Evolutionary conservation across 2,329 filamentous ascomycete genomes (phyloP), one percentile per base, ranked within the genome.

Genomic region (Podosphaera leucotricha): DNA sequence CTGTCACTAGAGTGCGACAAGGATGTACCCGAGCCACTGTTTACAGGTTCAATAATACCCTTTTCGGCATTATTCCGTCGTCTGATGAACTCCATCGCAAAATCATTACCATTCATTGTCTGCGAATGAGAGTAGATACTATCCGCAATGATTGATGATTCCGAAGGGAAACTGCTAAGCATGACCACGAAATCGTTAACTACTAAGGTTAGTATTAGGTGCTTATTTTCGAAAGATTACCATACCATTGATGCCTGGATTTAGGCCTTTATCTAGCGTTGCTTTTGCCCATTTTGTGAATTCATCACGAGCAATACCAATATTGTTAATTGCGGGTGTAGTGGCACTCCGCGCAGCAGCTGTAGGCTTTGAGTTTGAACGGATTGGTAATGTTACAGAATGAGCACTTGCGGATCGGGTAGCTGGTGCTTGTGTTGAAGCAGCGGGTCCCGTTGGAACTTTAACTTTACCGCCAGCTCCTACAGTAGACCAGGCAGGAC

Each of bases 401-500:
- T 50, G 48, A 49, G 45, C 54, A 45, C 54, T 57, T n/a, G 66
- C 57, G 3, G 64, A 48, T 2, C 60, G 52, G 20, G 18, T 6
- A n/a, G 54, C 38, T 16, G 62, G 53, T n/a, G 60, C 55, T 58
- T 72, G 69, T 50, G 63, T 49, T 45, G 50, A 47, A 35, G 68
- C 65, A 2, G 68, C 63, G 13, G 75, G 68, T 0, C 67, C 71
- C 2, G 68, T 70, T 5, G 82, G 80, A 22, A 72, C 65, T 66
- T 93, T 95, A 42, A 81, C 72, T 65, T 94, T 98, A 13, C 90
- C 90, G 51, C 86, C 79, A 28, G 87, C 85, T 41, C 90, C 90
- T 36, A 98, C 87, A 0, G 86, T 95, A 10, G 86, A 87, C 90
- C 90, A 98, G 1, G 85, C 84, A 46, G 70, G 66, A 46, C 66